These are phyloP conservation scores for Orbilia javanica DNA, from an alignment of 2,329 filamentous ascomycete genomes.

Conservation along the genomic window DNA sequence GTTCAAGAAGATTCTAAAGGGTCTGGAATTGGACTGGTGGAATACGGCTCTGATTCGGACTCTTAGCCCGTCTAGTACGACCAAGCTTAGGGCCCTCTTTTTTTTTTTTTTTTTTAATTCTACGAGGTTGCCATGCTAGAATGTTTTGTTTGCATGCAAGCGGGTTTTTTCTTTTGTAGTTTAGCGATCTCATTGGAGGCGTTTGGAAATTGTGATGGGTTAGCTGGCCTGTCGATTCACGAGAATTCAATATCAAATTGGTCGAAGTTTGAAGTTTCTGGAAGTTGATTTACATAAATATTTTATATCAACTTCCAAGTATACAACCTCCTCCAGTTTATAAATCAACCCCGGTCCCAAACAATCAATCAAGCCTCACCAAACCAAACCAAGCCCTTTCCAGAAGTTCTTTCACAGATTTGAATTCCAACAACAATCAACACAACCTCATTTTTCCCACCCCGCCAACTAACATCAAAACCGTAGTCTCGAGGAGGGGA, in stretches of 20 bases:
- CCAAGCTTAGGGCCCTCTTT: too few species aligned
- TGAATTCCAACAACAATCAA: conserved; percentile 46
- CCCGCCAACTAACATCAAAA: too few species aligned
- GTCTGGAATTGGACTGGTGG: conserved; percentile 56
- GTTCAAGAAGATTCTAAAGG: conserved; percentile 25
- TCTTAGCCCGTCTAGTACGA: too few species aligned
- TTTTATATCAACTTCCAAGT: too few species aligned
- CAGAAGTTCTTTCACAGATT: too few species aligned
- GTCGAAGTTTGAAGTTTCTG: too few species aligned
- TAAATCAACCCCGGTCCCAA: neutral
- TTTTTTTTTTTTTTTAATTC: neutral
- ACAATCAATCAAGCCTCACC: neutral
- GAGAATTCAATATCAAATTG: too few species aligned
- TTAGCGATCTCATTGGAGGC: conserved; percentile 17
- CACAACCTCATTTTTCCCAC: neutral
- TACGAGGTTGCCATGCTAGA: neutral
- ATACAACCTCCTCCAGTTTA: neutral
- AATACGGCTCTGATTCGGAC: conserved; percentile 59
- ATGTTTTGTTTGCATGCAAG: too few species aligned
- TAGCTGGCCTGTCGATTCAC: neutral
- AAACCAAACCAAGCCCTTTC: neutral
- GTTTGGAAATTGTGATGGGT: neutral
- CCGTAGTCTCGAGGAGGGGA: too few species aligned
- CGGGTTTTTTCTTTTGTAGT: neutral
- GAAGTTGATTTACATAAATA: neutral